Evolutionary conservation across 805 yeast genomes (phyloP).

Genomic region (Pichia insulana): DNA sequence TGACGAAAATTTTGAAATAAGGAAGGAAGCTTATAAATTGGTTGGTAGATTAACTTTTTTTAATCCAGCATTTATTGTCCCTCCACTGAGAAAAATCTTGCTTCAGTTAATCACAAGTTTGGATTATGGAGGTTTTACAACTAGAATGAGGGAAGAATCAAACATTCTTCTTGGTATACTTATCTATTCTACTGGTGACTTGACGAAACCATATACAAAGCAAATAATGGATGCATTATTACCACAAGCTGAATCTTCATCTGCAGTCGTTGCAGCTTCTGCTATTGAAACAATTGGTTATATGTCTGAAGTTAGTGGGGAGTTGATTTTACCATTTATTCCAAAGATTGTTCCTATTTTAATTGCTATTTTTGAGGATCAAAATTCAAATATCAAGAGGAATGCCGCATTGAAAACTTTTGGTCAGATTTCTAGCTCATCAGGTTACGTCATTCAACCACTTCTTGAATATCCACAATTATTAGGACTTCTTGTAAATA

Average conservation of each 20-base stretch:
- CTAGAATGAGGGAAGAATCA: slow-evolving; percentile 75
- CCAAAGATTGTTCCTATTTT: slow-evolving; percentile 79
- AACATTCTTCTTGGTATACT: slow-evolving; percentile 66
- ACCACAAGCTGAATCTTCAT: slow-evolving; percentile 62
- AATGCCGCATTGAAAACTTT: slow-evolving; percentile 83
- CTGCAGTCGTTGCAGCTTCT: slow-evolving; percentile 78
- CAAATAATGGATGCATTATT: slow-evolving; percentile 82
- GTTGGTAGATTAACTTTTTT: slow-evolving; percentile 78
- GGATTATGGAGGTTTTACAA: slow-evolving; percentile 68
- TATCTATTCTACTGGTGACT: slow-evolving; percentile 67
- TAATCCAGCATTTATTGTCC: slow-evolving; percentile 94
- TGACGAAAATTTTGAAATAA: slow-evolving; percentile 80
- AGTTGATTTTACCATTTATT: slow-evolving; percentile 64
- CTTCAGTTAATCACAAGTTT: slow-evolving; percentile 79
- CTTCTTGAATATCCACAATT: slow-evolving; percentile 84
- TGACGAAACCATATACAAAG: slow-evolving; percentile 84
- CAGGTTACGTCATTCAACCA: slow-evolving; percentile 95
- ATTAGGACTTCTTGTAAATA: slow-evolving; percentile 70
- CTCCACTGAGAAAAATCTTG: slow-evolving; percentile 78
- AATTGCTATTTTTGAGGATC: slow-evolving; percentile 84
- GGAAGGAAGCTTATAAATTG: slow-evolving; percentile 67
- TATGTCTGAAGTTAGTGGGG: slow-evolving; percentile 80
- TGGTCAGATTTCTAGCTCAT: slow-evolving; percentile 81
- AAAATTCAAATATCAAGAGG: slow-evolving; percentile 77
- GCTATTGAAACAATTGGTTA: slow-evolving; percentile 86